Evolutionary conservation across 441 rosid species (phyloP), one percentile per base, ranked within the genome.

Genomic region (Erodium trifolium): DNA sequence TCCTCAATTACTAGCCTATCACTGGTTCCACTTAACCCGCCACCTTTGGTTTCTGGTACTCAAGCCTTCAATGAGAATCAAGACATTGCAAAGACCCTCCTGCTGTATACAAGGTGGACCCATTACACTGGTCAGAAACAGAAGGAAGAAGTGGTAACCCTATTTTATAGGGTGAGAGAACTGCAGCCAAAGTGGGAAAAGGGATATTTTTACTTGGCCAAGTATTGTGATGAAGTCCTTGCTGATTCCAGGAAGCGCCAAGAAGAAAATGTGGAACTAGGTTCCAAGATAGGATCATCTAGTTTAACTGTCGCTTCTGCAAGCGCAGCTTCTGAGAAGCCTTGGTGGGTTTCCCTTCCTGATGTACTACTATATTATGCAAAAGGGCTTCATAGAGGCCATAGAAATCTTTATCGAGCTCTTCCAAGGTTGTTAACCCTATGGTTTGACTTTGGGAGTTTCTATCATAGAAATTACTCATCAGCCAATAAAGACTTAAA

Each of bases 381-480:
- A 14, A 92, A 89, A 82, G 98, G 93, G 75, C 91, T 95, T 76
- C 97, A 91, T 76, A 87, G 89, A 73, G 99, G 99, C 69, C 96
- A 93, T 86, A 89, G 81, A 82, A 83, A 88, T 81, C 98, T 96
- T 77, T 93, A 92, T 79, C 99, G 91, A 84, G 98, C 98, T 62
- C 98, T 95, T 79, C 98, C 99, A 64, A 93, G 99, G 77, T 85
- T 96, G 86, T 85, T 92, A 72, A 93, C 97, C 68, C 80, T 96
- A 67, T 96, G 98, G 98, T 96, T 96, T 80, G 98, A 96, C 74
- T 93, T 96, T 78, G 94, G 97, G 70, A 88, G 91, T 81, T 51
- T 89, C 73, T 96, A 82, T 79, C 96, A 83, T 67, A 85, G 76
- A 77, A 76, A 78, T 72, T 83, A 89, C 63, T 72, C 80, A 23